These are phyloP conservation scores for Hordeum pubiflorum DNA, from an alignment of 202 grass and related monocot species.

Conservation along the genomic window DNA sequence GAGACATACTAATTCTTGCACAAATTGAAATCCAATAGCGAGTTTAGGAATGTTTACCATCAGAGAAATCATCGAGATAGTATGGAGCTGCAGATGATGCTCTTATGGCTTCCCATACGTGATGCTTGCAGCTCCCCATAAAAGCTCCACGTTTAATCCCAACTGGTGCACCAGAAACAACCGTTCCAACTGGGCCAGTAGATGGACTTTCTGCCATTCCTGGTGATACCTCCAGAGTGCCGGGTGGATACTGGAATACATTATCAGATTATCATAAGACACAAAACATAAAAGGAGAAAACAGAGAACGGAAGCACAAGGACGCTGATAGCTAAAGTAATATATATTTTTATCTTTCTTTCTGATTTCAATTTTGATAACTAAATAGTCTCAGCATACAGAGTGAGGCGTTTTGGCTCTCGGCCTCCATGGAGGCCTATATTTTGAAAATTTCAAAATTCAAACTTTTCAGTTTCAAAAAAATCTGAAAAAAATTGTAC, in stretches of 20 bases:
- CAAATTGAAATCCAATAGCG: constrained; percentile 1
- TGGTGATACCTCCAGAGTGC: constrained; percentile 69
- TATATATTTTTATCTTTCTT: neutral
- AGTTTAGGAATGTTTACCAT: constrained; percentile 53
- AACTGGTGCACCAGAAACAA: constrained; percentile 61
- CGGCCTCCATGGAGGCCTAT: too few relatives aligned
- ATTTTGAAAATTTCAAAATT: too few relatives aligned
- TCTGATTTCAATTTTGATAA: constrained; percentile 3
- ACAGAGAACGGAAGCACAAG: neutral
- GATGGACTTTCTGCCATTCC: constrained; percentile 77
- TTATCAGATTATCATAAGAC: constrained; percentile 15
- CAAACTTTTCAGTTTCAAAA: too few relatives aligned
- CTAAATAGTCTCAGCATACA: neutral
- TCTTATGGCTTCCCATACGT: constrained; percentile 88
- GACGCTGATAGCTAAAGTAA: constrained; percentile 13
- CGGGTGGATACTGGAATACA: constrained; percentile 73
- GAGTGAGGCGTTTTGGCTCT: too few relatives aligned
- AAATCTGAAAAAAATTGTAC: too few relatives aligned
- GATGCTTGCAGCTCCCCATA: constrained; percentile 98
- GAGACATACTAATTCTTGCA: neutral
- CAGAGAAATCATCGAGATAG: constrained; percentile 97
- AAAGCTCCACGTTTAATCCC: constrained; percentile 71
- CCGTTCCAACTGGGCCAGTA: constrained; percentile 35
- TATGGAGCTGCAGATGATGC: constrained; percentile 98
- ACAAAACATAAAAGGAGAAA: constrained; percentile 11